Evolutionary conservation across 2,329 filamentous ascomycete genomes (phyloP), one percentile per base, ranked within the genome.

Genomic region (Fusarium torulosum): DNA sequence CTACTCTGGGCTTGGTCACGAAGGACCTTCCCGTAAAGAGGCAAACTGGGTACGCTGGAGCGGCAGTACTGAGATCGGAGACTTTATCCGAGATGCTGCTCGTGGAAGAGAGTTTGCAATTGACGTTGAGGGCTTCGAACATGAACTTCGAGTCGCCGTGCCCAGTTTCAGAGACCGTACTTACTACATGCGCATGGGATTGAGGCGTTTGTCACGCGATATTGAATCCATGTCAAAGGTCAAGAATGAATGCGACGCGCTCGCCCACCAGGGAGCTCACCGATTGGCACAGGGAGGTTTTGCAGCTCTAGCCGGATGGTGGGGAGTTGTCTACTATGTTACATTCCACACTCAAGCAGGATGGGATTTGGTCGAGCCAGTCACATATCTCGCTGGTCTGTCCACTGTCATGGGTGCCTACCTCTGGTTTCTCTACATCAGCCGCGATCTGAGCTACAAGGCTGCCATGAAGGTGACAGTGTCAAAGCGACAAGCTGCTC

Each of bases 351-450:
- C 93, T 0, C 88, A 93, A 41, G 84, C 91, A 63, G 94, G 94
- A 7, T 97, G 94, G 94, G 93, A 97, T 72, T 86, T 93, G 8
- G 94, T 97, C 83, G 94, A 97, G 79, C 94, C 93, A 0, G 88
- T 97, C 3, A 97, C 93, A 33, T 97, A 97, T 75, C 87, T 97
- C 17, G 93, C 92, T 3, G 92, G 93, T n/a, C 83, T 97, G 67
- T 88, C 90, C 1, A 94, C 91, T 14, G 88, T 97, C 74, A 96
- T 97, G 82, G 90, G 90, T 9, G 94, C 93, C 69, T 97, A 97
- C 74, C 83, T 97, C 53, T 97, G 93, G 93, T 97, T 97, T 77
- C 82, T 97, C 14, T 97, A 94, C 79, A 92, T 97, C 81, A 96
- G 94, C 79, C 88, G 92, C 20, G 94, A 97, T 79, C 89, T 97